Evolutionary conservation across 2,329 filamentous ascomycete species (phyloP).

Genomic region (Aureobasidium leucospermi): DNA sequence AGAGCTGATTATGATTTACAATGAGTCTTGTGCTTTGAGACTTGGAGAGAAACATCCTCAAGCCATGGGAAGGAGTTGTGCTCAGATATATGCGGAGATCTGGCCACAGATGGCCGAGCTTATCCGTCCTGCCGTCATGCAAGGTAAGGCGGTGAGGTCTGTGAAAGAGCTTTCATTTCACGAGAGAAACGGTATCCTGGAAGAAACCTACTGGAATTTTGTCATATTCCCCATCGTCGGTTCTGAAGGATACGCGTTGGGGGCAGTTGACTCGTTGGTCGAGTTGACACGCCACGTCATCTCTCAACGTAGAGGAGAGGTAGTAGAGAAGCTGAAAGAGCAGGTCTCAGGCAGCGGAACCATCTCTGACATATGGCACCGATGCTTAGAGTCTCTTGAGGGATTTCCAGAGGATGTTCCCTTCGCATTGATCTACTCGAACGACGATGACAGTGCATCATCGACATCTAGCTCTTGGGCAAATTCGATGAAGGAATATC

Average conservation of each 20-base stretch:
- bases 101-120: conserved; percentile 12
- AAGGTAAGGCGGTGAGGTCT: conserved; percentile 19
- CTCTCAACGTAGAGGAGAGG: conserved; percentile 12
- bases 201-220: conserved; percentile 25
- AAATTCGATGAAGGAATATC: conserved; percentile 17
- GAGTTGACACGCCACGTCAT: conserved; percentile 15
- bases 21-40: conserved; percentile 27
- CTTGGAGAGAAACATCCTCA: conserved; percentile 24
- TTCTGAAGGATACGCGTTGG: conserved; percentile 12
- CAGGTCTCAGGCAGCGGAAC: neutral
- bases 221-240: conserved; percentile 23
- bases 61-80: conserved; percentile 17
- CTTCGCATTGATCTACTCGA: conserved; percentile 17
- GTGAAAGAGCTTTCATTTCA: conserved; percentile 20
- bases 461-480: conserved; percentile 9
- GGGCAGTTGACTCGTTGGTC: conserved; percentile 14
- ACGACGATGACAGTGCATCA: conserved; percentile 19
- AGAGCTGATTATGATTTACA: conserved; percentile 27
- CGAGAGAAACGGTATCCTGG: conserved; percentile 21
- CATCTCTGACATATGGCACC: conserved; percentile 14
- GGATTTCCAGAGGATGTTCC: conserved; percentile 13
- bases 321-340: conserved; percentile 12
- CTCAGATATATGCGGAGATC: conserved; percentile 13
- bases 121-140: conserved; percentile 18
- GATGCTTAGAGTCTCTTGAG: conserved; percentile 13